These are phyloP conservation scores for Pseudohyphozyma bogoriensis DNA, from an alignment of 768 basidiomycete genomes.

Conservation along the genomic window DNA sequence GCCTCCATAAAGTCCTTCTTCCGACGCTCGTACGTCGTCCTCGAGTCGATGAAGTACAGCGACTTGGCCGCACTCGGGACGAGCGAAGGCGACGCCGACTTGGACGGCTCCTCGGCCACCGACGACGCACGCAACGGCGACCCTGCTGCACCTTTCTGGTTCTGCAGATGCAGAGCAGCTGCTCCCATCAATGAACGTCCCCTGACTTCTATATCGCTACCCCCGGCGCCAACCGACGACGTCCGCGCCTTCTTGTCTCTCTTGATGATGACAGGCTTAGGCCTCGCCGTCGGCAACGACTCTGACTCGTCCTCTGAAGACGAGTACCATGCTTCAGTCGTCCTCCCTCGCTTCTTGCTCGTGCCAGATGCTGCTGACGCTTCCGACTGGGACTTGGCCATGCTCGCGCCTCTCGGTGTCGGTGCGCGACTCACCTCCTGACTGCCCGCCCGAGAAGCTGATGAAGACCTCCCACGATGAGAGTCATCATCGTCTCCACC, in stretches of 20 bases:
- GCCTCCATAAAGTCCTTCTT: background rate
- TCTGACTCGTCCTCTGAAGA: constrained; percentile 14
- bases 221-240: no score
- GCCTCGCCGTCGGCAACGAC: background rate
- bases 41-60: background rate
- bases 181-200: no score
- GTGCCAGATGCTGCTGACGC: background rate
- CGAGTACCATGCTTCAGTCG: constrained; percentile 23
- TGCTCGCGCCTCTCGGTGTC: background rate
- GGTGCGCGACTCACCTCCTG: no score
- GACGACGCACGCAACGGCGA: background rate
- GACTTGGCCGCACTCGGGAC: background rate
- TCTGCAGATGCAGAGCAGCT: background rate
- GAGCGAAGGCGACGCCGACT: background rate
- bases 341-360: background rate
- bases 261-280: background rate
- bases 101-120: no score
- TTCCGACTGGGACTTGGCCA: background rate
- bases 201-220: no score
- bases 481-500: background rate
- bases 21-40: background rate
- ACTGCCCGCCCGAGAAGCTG: no score
- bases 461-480: background rate
- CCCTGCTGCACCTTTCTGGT: background rate
- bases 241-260: background rate